phyloP scores from a whole-genome alignment of 1,139 yeast genomes.

The Yamadazyma membranifaciens region DNA sequence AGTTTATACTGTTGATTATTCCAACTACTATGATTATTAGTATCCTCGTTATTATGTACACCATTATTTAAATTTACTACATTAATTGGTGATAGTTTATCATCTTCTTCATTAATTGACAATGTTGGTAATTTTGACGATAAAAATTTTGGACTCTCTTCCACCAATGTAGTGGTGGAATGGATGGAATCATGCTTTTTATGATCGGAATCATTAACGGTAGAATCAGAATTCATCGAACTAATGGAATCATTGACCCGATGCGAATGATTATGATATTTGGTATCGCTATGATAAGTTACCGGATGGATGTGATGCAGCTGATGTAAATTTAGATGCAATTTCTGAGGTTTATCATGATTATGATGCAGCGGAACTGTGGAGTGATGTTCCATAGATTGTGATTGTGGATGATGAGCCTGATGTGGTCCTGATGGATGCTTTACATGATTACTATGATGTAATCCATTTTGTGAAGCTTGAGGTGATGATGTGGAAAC shows the following conservation, averaged over 20 bases:
- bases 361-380: too few species aligned
- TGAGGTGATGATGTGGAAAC: neutral
- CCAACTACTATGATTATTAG: neutral
- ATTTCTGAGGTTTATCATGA: neutral
- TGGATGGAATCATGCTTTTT: slow-evolving; percentile 14
- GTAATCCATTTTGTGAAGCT: too few species aligned
- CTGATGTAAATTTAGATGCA: neutral
- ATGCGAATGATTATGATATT: neutral
- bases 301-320: too few species aligned
- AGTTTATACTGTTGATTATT: slow-evolving; percentile 4
- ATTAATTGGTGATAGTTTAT: slow-evolving; percentile 7
- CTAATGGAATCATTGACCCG: slow-evolving; percentile 17
- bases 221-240: slow-evolving; percentile 21
- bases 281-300: too few species aligned
- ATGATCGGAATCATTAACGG: slow-evolving; percentile 17
- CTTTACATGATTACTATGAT: neutral
- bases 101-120: slow-evolving; percentile 16
- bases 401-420: too few species aligned
- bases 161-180: slow-evolving; percentile 28
- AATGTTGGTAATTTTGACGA: slow-evolving; percentile 13
- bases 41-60: neutral
- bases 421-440: neutral
- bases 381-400: too few species aligned
- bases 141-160: slow-evolving; percentile 17
- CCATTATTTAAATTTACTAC: neutral